Conservation (phyloP, 768 basidiomycete species). For the Daedaleopsis nitida region DNA sequence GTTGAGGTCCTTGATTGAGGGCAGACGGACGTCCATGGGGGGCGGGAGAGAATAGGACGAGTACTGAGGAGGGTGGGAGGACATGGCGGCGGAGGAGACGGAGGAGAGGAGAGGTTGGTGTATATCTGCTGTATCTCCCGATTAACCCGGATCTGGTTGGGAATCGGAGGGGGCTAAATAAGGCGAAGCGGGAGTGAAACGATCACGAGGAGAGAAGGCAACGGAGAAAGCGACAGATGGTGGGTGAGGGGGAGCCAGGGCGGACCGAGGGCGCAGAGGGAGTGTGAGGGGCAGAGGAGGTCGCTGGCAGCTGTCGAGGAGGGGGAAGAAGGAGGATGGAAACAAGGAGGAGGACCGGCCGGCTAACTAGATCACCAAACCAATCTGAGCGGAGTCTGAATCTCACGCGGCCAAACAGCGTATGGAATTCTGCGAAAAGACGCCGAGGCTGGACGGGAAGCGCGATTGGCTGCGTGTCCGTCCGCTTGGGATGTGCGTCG, state of each 20-base stretch:
- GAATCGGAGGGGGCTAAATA: constrained; percentile 20
- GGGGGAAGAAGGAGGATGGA: constrained; percentile 21
- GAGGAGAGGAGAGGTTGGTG: constrained; percentile 37
- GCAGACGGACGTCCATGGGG: constrained; percentile 53
- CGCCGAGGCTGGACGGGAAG: constrained; percentile 8
- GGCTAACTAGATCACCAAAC: constrained; percentile 27
- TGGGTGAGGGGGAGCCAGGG: constrained; percentile 6
- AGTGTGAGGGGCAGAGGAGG: constrained; percentile 10
- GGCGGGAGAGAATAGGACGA: constrained; percentile 38
- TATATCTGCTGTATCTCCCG: constrained; percentile 63
- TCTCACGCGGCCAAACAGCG: constrained; percentile 23
- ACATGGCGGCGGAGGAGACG: constrained; percentile 41
- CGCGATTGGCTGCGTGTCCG: neutral
- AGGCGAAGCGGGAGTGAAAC: constrained; percentile 3
- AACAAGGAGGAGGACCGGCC: constrained; percentile 24
- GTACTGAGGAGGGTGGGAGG: constrained; percentile 49
- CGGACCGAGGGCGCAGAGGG: neutral
- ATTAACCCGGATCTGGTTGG: constrained; percentile 59
- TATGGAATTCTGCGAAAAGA: constrained; percentile 15
- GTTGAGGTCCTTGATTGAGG: constrained; percentile 74
- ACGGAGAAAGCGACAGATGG: constrained; percentile 2
- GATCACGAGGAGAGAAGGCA: neutral
- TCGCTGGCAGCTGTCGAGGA: constrained; percentile 12
- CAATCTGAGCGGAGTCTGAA: constrained; percentile 29
- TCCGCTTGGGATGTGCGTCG: neutral